Evolutionary conservation across 139 green algal species (phyloP), one percentile per base, ranked within the genome.

Genomic region (Deuterostichococcus epilithicus): DNA sequence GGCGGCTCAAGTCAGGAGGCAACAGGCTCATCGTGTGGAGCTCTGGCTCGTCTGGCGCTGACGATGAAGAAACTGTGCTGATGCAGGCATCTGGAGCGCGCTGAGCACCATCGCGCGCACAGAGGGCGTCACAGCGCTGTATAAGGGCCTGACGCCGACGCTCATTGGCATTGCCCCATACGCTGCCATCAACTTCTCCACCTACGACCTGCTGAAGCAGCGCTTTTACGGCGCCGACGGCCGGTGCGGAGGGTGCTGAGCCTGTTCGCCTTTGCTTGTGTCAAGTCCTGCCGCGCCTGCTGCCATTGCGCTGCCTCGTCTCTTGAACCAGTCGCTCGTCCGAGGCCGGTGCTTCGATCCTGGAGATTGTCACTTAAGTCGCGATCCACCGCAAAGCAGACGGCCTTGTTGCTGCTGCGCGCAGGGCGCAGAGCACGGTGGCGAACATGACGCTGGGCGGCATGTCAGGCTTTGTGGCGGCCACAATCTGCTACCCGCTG

Each of bases 111-210:
- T 96, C 36, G 83, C 85, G 26, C 65, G 80, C 22, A 86, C 75
- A 22, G 94, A 98, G 75, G 94, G 94, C 5, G 33, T 88, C 8
- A 2, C 79, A 25, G 86, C 92, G 15, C 86, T 97, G 39, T 97
- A 97, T 85, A 95, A 94, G 82, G 93, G 93, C 28, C 81, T 98
- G 20, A 65, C 86, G n/a, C 94, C 95, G n/a, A 97, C 95, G 0
- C 86, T 99, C 45, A 75, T 97, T 25, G 94, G 93, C 68, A 94
- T 98, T 47, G 95, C 95, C n/a, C 95, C 95, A 26, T 99, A 97
- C 76, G 91, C 95, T 0, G 95, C 95, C 15, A 76, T 97, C 70
- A 98, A 99, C 83, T 98, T 98, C 88, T 90, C 92, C 18, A 88
- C 85, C 0, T 98, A 98, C 70, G 95, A 99, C 86, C 72, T 96